phyloP scores from a whole-genome alignment of 345 rosid species.

The Eucalyptus regnans region DNA sequence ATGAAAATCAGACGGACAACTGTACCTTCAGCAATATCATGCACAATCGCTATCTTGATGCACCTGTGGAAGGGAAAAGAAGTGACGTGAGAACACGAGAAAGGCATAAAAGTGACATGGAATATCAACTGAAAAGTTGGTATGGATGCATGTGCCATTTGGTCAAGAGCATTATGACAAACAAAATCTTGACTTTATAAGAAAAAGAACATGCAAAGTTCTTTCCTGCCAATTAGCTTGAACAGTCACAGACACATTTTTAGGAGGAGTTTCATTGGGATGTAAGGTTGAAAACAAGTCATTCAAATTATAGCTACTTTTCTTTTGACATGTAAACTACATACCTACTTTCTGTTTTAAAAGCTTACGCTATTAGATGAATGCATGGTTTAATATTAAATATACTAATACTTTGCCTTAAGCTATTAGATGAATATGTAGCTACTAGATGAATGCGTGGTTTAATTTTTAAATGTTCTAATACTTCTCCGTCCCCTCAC shows the following conservation, averaged over 20 bases:
- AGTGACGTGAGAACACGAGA: not conserved
- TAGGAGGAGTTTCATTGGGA: not conserved
- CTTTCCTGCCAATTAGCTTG: not conserved
- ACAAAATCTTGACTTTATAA: not conserved
- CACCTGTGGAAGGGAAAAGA: conserved; percentile 47
- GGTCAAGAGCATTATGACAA: not conserved
- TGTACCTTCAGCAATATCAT: conserved; percentile 94
- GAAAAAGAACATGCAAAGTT: not conserved
- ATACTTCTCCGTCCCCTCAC: too few relatives aligned
- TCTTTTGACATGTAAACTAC: not conserved
- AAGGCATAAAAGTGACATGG: not conserved
- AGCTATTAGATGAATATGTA: too few relatives aligned
- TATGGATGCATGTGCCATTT: not conserved
- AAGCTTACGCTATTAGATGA: not conserved
- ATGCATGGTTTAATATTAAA: not conserved
- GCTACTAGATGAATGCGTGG: too few relatives aligned
- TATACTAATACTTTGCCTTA: too few relatives aligned
- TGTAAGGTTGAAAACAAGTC: not conserved
- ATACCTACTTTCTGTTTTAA: not conserved
- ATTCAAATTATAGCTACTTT: not conserved
- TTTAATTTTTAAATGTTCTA: too few relatives aligned
- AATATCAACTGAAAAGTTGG: not conserved
- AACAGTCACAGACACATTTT: not conserved
- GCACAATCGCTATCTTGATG: conserved; percentile 91
- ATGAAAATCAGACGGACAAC: not conserved